Conservation (phyloP, 805 yeast species). For the Lipomyces starkeyi region DNA sequence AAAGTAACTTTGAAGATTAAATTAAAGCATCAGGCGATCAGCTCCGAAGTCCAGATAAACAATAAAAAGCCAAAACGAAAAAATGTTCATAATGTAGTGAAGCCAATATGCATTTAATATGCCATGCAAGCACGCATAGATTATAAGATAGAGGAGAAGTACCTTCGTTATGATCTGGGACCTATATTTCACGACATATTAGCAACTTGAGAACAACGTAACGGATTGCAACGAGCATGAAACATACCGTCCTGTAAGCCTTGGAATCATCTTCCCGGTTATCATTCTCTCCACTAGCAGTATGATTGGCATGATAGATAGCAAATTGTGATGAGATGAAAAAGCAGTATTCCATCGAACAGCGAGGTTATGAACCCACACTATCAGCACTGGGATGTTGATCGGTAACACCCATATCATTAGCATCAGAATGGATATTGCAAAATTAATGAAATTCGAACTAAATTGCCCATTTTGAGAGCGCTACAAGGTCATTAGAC, state of each 20-base stretch:
- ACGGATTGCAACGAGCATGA: background rate
- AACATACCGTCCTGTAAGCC: constrained; percentile 35
- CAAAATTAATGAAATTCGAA: constrained; percentile 58
- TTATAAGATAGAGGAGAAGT: constrained; percentile 58
- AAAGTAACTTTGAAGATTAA: constrained; percentile 1
- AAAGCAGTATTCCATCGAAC: constrained; percentile 84
- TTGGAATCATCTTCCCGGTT: constrained; percentile 56
- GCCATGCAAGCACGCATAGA: constrained; percentile 75
- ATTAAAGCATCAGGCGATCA: background rate
- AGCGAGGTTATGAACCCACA: constrained; percentile 78
- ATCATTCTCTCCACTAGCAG: constrained; percentile 61
- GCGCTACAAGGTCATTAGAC: background rate
- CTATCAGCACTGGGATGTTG: constrained; percentile 76
- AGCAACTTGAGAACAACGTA: constrained; percentile 20
- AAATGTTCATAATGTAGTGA: constrained; percentile 73
- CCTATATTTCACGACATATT: constrained; percentile 18
- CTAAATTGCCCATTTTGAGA: constrained; percentile 19
- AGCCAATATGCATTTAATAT: constrained; percentile 83
- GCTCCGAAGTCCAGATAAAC: constrained; percentile 26
- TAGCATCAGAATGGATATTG: constrained; percentile 65
- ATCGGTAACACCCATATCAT: constrained; percentile 82
- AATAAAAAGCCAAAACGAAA: constrained; percentile 43
- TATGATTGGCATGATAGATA: constrained; percentile 77
- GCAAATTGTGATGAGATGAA: constrained; percentile 80
- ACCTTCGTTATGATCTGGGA: constrained; percentile 47